Evolutionary conservation across 208 protist genomes (phyloP).

Genomic region (Trypanosomatidae sp.): DNA sequence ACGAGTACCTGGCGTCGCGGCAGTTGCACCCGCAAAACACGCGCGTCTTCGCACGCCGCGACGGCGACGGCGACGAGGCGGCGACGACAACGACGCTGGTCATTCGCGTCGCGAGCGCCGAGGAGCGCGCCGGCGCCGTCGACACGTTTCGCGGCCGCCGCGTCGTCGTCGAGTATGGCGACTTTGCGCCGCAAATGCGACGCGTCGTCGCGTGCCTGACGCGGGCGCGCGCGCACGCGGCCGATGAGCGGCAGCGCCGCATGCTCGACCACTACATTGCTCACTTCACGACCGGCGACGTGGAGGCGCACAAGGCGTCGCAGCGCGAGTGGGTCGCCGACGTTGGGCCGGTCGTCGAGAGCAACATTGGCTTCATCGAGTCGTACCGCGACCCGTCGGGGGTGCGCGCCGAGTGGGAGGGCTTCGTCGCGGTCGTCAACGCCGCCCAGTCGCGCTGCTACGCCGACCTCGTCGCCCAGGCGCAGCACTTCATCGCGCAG

Average conservation of each 20-base stretch:
- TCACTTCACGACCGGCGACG: conserved; percentile 61
- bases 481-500: conserved; percentile 46
- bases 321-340: conserved; percentile 89
- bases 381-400: conserved; percentile 87
- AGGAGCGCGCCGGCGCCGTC: conserved; percentile 14
- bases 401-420: conserved; percentile 86
- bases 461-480: conserved; percentile 38
- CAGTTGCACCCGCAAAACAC: conserved; percentile 68
- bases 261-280: conserved; percentile 88
- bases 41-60: conserved; percentile 51
- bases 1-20: conserved; percentile 54
- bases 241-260: conserved; percentile 60
- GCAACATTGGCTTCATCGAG: conserved; percentile 93
- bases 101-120: conserved; percentile 34
- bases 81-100: conserved; percentile 8
- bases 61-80: conserved; percentile 5
- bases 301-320: conserved; percentile 79
- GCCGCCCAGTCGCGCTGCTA: conserved; percentile 73
- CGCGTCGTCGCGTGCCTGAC: conserved; percentile 39
- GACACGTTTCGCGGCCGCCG: conserved; percentile 24
- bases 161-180: conserved; percentile 68
- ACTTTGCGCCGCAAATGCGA: conserved; percentile 48
- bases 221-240: conserved; percentile 34
- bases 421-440: conserved; percentile 89
- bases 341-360: conserved; percentile 81